Evolutionary conservation across 2,329 filamentous ascomycete genomes (phyloP), one percentile per base, ranked within the genome.

Genomic region (Aspergillus piperis): DNA sequence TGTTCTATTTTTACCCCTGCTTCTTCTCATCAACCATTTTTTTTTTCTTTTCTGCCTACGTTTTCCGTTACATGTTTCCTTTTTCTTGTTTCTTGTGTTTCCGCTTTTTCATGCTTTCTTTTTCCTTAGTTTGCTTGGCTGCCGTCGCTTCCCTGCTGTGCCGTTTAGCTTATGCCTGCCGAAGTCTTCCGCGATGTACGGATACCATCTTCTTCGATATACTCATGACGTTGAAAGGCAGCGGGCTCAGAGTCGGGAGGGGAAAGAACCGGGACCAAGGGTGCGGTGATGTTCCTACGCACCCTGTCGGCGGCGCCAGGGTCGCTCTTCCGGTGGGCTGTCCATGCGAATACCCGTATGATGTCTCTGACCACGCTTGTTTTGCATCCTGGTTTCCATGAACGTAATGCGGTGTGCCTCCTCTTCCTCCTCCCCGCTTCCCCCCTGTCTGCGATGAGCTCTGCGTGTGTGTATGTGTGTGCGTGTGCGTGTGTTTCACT

Each of bases 61-160:
- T 19, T 13, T 54, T 44, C 25, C 49, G 58, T 36, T 61, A 48
- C 32, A 61, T 61, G 51, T 39, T 53, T 44, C 44, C 47, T 58
- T 60, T 58, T 52, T 10, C 27, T 30, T 30, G 27, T 30, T 23
- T 52, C 10, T 6, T 51, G 11, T 13, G 27, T 30, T 30, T 8
- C 27, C 27, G 27, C 32, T 36, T 36, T 36, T 36, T 48, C 19
- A n/a, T 57, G 15, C 39, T 47, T 59, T 59, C 19, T 57, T 59
- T 10, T 8, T 11, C 23, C n/a, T 6, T 15, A 15, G 8, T 32
- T 17, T 21, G 41, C 23, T 41, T 36, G 52, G 36, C 53, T 19
- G 15, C 32, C 25, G n/a, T 55, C 23, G 53, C n/a, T 19, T 10
- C 23, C 19, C 53, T 47, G 53, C 30, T 50, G 25, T 30, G 15